Base-by-base conservation (phyloP, 495 filamentous ascomycete genomes). In the Delitschia confertaspora region DNA sequence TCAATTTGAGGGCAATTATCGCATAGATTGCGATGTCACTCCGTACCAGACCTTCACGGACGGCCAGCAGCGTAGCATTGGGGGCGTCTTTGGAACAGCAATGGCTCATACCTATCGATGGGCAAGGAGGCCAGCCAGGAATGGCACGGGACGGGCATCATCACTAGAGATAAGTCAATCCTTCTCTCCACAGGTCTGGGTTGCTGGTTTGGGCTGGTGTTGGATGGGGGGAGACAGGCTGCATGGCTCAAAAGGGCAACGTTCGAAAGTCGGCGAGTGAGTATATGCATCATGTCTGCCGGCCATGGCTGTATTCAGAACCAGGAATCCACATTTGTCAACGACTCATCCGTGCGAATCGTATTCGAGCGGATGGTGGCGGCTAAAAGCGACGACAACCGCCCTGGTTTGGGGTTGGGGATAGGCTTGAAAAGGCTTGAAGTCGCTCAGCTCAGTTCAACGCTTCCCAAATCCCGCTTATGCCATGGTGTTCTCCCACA, bases 1-100 rank as follows among this genome's bases (percentile, higher is more conserved):
- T 24, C 42, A 56, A 51, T 51, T 47, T 56, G 41, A 35, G 47
- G 36, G 47, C 43, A 48, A 47, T 43, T 33, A 17, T 54, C 19
- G 42, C 47, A 33, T 43, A 56, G 42, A 51, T 47, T 56, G 46
- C 26, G 29, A 42, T 48, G 49, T 39, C 30, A 42, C 49, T 33
- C 33, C 1, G 36, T 27, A 14, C n/a, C n/a, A n/a, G n/a, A n/a
- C 36, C 10, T 40, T 2, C 13, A 19, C 23, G n/a, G 8, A 11
- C 37, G 18, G 29, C 13, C 22, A n/a, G 33, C 38, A 51, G 43
- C 46, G 49, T 53, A 33, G 44, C 43, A 47, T 47, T 25, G 32
- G 26, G 34, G 9, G 32, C 34, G 17, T 3, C 6, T 13, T 17
- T 11, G 6, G 11, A 14, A 11, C 11, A 14, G 29, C 11, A 31